Conservation (phyloP, 352 stramenopile species). For the Blastocystis sp. region DNA sequence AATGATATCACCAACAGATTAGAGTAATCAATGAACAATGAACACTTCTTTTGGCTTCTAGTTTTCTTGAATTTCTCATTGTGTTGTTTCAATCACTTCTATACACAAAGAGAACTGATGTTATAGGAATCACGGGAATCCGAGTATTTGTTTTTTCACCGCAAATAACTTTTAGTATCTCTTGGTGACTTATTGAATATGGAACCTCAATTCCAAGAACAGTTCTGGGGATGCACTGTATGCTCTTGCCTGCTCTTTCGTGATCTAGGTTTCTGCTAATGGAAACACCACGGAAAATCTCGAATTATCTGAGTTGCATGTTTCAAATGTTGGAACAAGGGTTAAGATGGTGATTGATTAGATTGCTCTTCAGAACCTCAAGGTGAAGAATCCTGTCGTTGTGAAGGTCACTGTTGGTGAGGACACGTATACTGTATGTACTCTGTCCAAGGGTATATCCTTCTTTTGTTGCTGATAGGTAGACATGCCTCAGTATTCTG, state of each 20-base stretch:
- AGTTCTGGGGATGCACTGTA: constrained; percentile 62
- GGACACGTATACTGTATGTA: constrained; percentile 34
- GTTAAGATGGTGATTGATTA: not conserved
- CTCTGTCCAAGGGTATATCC: constrained; percentile 28
- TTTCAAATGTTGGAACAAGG: constrained; percentile 19
- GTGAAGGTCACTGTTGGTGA: constrained; percentile 56
- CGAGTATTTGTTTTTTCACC: not conserved
- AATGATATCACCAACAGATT: not conserved
- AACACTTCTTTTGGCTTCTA: not conserved
- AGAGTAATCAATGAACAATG: not conserved
- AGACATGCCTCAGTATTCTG: constrained; percentile 52
- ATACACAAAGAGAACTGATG: too few species aligned
- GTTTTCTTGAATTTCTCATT: too few species aligned
- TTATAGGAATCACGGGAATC: too few species aligned
- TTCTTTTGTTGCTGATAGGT: not conserved
- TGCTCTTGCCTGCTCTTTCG: not conserved
- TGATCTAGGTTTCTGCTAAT: constrained; percentile 40
- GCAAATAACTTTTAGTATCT: not conserved
- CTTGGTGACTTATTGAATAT: not conserved
- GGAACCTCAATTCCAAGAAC: constrained; percentile 61
- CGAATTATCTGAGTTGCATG: constrained; percentile 51
- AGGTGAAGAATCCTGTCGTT: constrained; percentile 52
- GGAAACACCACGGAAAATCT: constrained; percentile 26
- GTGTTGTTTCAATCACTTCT: too few species aligned
- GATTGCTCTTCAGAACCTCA: constrained; percentile 49